Evolutionary conservation across 2,329 filamentous ascomycete genomes (phyloP).

Genomic region (Beauveria varroae): DNA sequence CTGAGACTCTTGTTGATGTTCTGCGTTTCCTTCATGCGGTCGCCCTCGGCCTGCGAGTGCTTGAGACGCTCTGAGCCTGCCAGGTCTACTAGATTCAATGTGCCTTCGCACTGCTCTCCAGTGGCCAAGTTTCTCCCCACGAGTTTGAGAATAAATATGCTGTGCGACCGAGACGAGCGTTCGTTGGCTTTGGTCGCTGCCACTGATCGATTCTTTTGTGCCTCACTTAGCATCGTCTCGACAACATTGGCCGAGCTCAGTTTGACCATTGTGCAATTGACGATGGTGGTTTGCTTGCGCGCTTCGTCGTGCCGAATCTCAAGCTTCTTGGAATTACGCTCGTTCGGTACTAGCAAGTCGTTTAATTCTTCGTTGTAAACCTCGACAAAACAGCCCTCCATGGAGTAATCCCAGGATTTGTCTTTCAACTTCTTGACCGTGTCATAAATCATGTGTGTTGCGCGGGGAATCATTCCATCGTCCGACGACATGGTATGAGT

Average conservation of each 20-base stretch:
- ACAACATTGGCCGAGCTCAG: constrained; percentile 76
- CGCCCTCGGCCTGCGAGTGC: constrained; percentile 78
- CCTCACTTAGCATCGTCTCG: constrained; percentile 69
- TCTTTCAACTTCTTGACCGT: constrained; percentile 76
- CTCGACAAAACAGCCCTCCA: constrained; percentile 93
- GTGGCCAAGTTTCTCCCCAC: constrained; percentile 64
- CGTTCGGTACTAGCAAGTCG: constrained; percentile 60
- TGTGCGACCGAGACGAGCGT: constrained; percentile 88
- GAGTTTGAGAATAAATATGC: constrained; percentile 87
- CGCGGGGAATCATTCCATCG: constrained; percentile 92
- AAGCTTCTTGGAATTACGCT: constrained; percentile 65
- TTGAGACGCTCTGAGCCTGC: constrained; percentile 88
- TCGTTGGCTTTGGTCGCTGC: constrained; percentile 98
- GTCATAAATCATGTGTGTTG: constrained; percentile 88
- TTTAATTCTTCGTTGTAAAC: constrained; percentile 98
- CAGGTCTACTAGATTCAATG: constrained; percentile 90
- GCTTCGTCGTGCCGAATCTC: constrained; percentile 82
- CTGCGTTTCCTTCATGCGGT: constrained; percentile 86
- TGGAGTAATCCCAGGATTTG: constrained; percentile 89
- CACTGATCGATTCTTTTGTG: constrained; percentile 80
- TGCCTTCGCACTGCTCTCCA: constrained; percentile 81
- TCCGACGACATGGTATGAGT: constrained; percentile 89
- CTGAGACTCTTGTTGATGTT: constrained; percentile 95
- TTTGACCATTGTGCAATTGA: constrained; percentile 68
- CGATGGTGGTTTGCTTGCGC: constrained; percentile 73